Percentiles rank a stretch among this genome's conserved stretches.
Evolutionary conservation across 257 asterid genomes (phyloP).

Genomic region (Forsythia suspensa): DNA sequence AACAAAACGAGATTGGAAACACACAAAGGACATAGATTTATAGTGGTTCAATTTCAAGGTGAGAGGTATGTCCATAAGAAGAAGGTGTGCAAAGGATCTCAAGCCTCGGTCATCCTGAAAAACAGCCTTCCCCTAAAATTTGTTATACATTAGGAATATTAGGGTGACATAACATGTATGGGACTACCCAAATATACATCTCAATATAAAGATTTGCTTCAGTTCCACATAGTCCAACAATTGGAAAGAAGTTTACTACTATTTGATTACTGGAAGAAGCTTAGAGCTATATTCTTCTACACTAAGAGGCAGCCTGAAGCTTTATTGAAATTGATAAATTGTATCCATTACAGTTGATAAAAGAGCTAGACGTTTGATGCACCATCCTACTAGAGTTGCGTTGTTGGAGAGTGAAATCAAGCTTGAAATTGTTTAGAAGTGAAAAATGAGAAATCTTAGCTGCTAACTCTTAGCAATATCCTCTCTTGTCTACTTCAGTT

Average conservation of each 20-base stretch:
- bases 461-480: background rate
- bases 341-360: background rate
- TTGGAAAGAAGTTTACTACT: background rate
- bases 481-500: background rate
- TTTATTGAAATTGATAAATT: too few relatives aligned
- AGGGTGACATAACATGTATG: background rate
- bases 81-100: background rate
- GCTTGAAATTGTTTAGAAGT: background rate
- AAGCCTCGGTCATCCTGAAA: too few relatives aligned
- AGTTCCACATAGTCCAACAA: background rate
- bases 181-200: background rate
- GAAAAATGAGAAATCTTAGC: background rate
- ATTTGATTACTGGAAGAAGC: background rate
- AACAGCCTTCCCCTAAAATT: too few relatives aligned
- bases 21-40: background rate
- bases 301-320: background rate
- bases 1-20: background rate
- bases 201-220: background rate
- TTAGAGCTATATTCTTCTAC: background rate
- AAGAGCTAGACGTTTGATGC: background rate
- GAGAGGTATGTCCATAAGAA: background rate
- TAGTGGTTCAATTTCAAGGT: background rate
- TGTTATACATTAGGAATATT: too few relatives aligned
- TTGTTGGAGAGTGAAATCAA: background rate
- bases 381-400: background rate